Percentiles rank a stretch among this genome's conserved stretches.
Evolutionary conservation across 768 basidiomycete genomes (phyloP).

Genomic region (Lactarius quietus): DNA sequence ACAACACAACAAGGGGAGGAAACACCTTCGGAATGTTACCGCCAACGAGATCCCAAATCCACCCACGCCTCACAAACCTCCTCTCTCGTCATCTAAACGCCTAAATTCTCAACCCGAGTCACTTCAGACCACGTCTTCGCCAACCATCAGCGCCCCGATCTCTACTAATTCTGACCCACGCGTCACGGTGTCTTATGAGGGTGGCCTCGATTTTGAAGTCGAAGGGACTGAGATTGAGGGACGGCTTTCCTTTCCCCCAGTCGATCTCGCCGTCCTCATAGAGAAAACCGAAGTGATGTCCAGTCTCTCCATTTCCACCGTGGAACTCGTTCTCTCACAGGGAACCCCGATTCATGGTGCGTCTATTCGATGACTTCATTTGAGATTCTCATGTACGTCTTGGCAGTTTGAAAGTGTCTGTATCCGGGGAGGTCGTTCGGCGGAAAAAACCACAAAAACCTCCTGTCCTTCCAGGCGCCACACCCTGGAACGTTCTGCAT

Average conservation of each 20-base stretch:
- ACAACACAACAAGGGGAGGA: constrained; percentile 1
- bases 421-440: not conserved
- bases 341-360: constrained; percentile 7
- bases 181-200: constrained; percentile 4
- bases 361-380: not conserved
- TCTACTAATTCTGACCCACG: not conserved
- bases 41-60: not conserved
- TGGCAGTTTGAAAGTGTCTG: constrained; percentile 4
- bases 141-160: not conserved
- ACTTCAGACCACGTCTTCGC: too few relatives aligned
- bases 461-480: constrained; percentile 9
- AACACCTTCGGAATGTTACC: constrained; percentile 7
- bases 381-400: not conserved
- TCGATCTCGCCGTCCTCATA: not conserved
- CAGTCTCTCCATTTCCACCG: not conserved
- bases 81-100: not conserved
- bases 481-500: not conserved
- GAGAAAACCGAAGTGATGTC: not conserved
- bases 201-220: constrained; percentile 11
- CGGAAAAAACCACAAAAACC: not conserved
- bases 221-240: not conserved
- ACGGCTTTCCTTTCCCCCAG: not conserved
- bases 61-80: not conserved
- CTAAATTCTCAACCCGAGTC: not conserved
- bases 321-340: not conserved